Percentiles rank a stretch among this genome's conserved stretches.
Evolutionary conservation across 805 yeast genomes (phyloP).

Genomic region (Phaffomyces opuntiae): DNA sequence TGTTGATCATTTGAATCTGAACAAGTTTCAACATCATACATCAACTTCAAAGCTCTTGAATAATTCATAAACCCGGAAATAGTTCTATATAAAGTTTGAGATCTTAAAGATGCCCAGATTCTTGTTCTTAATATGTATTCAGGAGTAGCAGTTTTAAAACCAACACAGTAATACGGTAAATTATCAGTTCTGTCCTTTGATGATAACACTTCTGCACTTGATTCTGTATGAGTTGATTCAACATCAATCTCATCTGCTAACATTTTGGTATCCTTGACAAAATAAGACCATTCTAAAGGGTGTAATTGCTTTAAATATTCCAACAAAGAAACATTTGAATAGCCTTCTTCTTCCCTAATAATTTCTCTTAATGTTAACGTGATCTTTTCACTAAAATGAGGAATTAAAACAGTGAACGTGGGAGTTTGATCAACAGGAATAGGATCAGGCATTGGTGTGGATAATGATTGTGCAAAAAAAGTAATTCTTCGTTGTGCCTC

Average conservation of each 20-base stretch:
- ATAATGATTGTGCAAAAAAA: conserved; percentile 82
- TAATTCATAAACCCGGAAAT: conserved; percentile 72
- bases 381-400: conserved; percentile 83
- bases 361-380: conserved; percentile 70
- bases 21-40: conserved; percentile 51
- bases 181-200: conserved; percentile 32
- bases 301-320: conserved; percentile 64
- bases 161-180: conserved; percentile 55
- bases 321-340: conserved; percentile 52
- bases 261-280: conserved; percentile 58
- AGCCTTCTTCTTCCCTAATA: conserved; percentile 61
- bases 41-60: conserved; percentile 55
- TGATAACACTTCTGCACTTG: conserved; percentile 8
- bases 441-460: conserved; percentile 79
- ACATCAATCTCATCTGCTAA: conserved; percentile 42
- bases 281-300: conserved; percentile 63
- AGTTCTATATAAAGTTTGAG: conserved; percentile 70
- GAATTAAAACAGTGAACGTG: conserved; percentile 73
- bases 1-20: conserved; percentile 26
- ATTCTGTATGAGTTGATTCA: conserved; percentile 12
- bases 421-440: conserved; percentile 66
- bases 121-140: conserved; percentile 57
- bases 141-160: conserved; percentile 55
- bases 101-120: conserved; percentile 69
- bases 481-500: conserved; percentile 82